phyloP scores from a whole-genome alignment of 129 eudicot genomes.

The Tagetes patula region DNA sequence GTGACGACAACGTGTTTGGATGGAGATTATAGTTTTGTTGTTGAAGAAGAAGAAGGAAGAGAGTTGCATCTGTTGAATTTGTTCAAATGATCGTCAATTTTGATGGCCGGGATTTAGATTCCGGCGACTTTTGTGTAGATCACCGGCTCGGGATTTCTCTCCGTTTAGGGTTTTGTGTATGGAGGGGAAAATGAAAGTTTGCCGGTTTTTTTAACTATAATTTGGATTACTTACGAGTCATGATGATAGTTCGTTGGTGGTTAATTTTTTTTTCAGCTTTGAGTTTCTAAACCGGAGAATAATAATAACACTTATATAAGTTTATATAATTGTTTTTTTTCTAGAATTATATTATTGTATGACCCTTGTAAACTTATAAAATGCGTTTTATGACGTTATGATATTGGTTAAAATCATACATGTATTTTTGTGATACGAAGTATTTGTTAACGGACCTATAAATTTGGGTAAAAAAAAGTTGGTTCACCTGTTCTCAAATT shows the following conservation, averaged over 20 bases:
- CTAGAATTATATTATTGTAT: neutral
- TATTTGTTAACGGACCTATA: neutral
- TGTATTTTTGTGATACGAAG: neutral
- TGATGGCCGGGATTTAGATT: slow-evolving; percentile 36
- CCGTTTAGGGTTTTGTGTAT: slow-evolving; percentile 20
- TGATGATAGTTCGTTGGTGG: slow-evolving; percentile 59
- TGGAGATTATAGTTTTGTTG: slow-evolving; percentile 37
- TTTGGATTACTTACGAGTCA: too few relatives aligned
- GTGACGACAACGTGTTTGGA: slow-evolving; percentile 65
- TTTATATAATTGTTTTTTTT: neutral
- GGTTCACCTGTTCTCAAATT: neutral
- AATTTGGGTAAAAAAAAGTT: neutral
- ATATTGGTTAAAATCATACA: too few relatives aligned
- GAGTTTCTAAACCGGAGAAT: slow-evolving; percentile 16
- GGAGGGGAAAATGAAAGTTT: slow-evolving; percentile 73
- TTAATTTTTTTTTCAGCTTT: neutral
- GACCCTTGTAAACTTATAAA: too few relatives aligned
- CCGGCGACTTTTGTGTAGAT: slow-evolving; percentile 47
- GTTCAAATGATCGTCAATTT: slow-evolving; percentile 40
- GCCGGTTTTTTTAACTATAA: slow-evolving; percentile 15
- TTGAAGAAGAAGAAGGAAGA: slow-evolving; percentile 27
- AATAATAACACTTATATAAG: neutral
- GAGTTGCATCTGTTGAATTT: slow-evolving; percentile 56
- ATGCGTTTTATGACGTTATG: too few relatives aligned
- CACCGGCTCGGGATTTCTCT: slow-evolving; percentile 74